These are phyloP conservation scores for Protomyces arabidopsidicola DNA, from an alignment of 1,139 yeast genomes.

Conservation along the genomic window DNA sequence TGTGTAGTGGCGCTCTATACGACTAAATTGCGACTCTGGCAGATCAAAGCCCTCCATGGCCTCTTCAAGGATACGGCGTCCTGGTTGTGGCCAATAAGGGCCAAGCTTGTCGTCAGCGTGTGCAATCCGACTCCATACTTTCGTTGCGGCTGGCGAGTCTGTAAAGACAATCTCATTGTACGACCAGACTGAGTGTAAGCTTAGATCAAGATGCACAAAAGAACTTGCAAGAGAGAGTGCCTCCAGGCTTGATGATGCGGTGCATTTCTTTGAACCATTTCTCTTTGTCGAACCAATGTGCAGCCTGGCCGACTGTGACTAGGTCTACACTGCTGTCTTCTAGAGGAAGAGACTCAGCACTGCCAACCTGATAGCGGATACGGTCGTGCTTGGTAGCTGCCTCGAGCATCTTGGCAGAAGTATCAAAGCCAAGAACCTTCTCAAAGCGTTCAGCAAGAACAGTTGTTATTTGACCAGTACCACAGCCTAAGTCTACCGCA, in stretches of 20 bases:
- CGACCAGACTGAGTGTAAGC: constrained; percentile 51
- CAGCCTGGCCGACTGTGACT: constrained; percentile 70
- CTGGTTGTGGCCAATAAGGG: constrained; percentile 52
- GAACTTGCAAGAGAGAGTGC: constrained; percentile 52
- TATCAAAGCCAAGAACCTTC: constrained; percentile 62
- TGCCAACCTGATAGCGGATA: constrained; percentile 26
- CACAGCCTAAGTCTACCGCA: constrained; percentile 73
- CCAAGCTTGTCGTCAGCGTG: constrained; percentile 55
- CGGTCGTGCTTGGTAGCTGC: constrained; percentile 44
- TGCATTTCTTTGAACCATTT: constrained; percentile 51
- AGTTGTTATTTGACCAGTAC: constrained; percentile 74
- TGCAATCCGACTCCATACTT: constrained; percentile 43
- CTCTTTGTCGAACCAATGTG: constrained; percentile 68
- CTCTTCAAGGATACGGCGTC: constrained; percentile 51
- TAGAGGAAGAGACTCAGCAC: constrained; percentile 30
- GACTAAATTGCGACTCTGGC: constrained; percentile 44
- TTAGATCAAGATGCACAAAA: background rate
- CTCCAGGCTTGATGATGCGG: constrained; percentile 52
- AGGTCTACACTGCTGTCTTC: constrained; percentile 48
- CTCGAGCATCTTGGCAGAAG: constrained; percentile 59
- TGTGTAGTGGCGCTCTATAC: constrained; percentile 41
- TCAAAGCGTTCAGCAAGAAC: constrained; percentile 47
- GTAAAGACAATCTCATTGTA: constrained; percentile 62
- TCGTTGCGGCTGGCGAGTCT: constrained; percentile 45
- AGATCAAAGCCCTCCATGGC: constrained; percentile 48